These are phyloP conservation scores for Thalia dealbata DNA, from an alignment of 176 grass and related monocot genomes.

Conservation along the genomic window DNA sequence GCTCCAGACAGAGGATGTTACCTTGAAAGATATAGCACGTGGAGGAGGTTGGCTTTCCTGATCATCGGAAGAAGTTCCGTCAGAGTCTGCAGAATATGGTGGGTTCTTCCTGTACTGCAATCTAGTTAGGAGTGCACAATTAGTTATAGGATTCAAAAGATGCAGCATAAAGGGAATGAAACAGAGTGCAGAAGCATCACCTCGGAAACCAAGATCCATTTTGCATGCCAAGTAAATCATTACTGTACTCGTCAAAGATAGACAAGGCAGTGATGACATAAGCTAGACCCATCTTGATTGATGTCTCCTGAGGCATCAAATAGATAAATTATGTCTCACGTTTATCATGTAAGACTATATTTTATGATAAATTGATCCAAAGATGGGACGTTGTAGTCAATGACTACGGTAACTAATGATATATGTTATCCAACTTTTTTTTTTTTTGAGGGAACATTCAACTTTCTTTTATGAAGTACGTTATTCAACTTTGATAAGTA, in stretches of 20 bases:
- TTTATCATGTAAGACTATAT: too few species aligned
- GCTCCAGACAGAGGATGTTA: constrained; percentile 65
- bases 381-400: not conserved
- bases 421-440: not conserved
- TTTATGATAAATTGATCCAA: too few species aligned
- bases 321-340: not conserved
- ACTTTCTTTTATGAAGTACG: not conserved
- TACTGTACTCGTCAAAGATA: constrained; percentile 95
- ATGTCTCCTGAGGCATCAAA: constrained; percentile 61
- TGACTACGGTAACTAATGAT: not conserved
- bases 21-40: constrained; percentile 76
- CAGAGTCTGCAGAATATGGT: constrained; percentile 13
- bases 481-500: not conserved
- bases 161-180: not conserved
- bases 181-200: constrained; percentile 18
- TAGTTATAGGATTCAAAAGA: not conserved
- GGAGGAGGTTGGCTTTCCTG: constrained; percentile 47
- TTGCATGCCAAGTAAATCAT: constrained; percentile 88
- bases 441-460: too few species aligned
- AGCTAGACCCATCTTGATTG: constrained; percentile 50
- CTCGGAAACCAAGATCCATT: constrained; percentile 91
- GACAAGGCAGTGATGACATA: constrained; percentile 68
- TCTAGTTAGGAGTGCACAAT: constrained; percentile 20
- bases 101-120: constrained; percentile 48
- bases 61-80: constrained; percentile 38